These are phyloP conservation scores for Colletotrichum phormii DNA, from an alignment of 2,329 filamentous ascomycete species.

Conservation along the genomic window DNA sequence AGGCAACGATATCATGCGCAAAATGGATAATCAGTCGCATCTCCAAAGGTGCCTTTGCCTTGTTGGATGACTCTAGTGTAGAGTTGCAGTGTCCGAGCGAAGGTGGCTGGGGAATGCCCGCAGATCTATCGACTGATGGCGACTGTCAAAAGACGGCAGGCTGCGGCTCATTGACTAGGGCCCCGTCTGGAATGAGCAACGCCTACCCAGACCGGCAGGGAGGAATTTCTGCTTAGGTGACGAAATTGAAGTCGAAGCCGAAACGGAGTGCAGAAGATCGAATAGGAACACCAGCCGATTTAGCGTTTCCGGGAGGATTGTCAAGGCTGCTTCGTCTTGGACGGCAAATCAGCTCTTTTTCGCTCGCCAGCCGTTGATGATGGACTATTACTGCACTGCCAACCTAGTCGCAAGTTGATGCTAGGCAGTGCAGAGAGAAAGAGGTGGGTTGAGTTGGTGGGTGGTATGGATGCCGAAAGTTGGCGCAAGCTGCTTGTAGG, in stretches of 20 bases:
- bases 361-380: neutral
- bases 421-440: neutral
- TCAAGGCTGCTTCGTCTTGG: neutral
- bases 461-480: constrained; percentile 10
- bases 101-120: constrained; percentile 28
- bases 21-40: constrained; percentile 12
- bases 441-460: constrained; percentile 12
- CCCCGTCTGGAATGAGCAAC: neutral
- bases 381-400: constrained; percentile 16
- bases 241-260: neutral
- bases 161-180: constrained; percentile 11
- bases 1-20: neutral
- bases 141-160: constrained; percentile 17
- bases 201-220: neutral
- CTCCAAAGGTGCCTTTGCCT: constrained; percentile 6
- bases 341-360: neutral
- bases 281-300: neutral
- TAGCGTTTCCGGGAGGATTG: constrained; percentile 2
- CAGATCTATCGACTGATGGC: constrained; percentile 22
- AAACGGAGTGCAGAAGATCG: neutral
- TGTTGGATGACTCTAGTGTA: constrained; percentile 15
- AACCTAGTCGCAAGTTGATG: constrained; percentile 9
- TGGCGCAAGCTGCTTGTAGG: constrained; percentile 11
- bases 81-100: constrained; percentile 24
- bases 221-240: neutral